Evolutionary conservation across 306 rosid genomes (phyloP), one percentile per base, ranked within the genome.

Genomic region (Cicer cuneatum): DNA sequence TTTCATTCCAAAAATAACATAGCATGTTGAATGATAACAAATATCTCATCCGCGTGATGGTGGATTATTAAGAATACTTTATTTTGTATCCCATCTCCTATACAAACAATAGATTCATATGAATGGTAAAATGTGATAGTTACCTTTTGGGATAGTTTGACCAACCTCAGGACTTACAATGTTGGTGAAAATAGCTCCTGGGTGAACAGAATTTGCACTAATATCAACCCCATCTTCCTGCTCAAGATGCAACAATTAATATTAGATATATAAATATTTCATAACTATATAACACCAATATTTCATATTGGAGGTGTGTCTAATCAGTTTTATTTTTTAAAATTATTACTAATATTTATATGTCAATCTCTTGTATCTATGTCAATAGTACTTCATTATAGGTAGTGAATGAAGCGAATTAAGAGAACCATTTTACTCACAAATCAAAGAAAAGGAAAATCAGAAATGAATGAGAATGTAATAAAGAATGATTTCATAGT

Each of bases 151-250:
- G 19, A 79, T 10, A 29, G 21, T 19, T 48, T 8, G 79, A 52
- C 81, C 79, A 41, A 61, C 8, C 46, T 75, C 69, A 33, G 16
- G 69, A 7, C 87, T 90, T 56, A 87, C 87, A 75, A 94, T 86
- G 66, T 86, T 81, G 52, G 97, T 90, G 19, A 10, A 1, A 15
- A 94, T 81, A 69, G 45, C 45, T 62, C 99, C 99, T 0, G 96
- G 99, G 71, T 94, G 99, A 86, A 94, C 90, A 63, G 96, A 87
- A 85, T 94, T 94, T 54, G 88, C 97, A 12, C 90, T 92, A 64
- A 90, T 80, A 47, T 87, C 62, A 33, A 71, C 79, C 10, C 83
- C 86, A 16, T 86, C 89, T 83, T 85, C 96, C 98, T 91, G 91
- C 58, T 41, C 67, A 81, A 75, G 81, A 80, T 76, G 74, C 41